A percentile compares a stretch with the other conserved stretches of the same genome.
Conservation (phyloP, 192 early-diverging fungal genomes). For the Backusella psychrophila region DNA sequence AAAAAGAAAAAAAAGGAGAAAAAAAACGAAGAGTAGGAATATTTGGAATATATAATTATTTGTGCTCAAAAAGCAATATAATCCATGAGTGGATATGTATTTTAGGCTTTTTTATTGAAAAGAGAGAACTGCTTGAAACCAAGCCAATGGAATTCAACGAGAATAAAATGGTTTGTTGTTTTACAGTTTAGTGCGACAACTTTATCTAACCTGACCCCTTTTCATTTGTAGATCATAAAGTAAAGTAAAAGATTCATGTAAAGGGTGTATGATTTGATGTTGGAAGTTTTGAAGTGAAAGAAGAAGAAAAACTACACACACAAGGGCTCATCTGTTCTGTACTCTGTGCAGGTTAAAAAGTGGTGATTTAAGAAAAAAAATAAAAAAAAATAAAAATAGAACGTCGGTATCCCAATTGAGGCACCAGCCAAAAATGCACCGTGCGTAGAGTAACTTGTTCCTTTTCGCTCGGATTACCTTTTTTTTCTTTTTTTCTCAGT, state of each 20-base stretch:
- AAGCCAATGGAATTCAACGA: constrained; percentile 7
- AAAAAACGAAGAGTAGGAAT: neutral
- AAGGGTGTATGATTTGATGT: neutral
- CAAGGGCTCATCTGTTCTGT: neutral
- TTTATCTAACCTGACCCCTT: constrained; percentile 15
- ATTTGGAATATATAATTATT: constrained; percentile 8
- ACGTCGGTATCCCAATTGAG: neutral
- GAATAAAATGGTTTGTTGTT: constrained; percentile 6
- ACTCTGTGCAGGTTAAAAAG: constrained; percentile 4
- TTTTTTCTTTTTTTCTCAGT: neutral
- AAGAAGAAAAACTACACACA: neutral
- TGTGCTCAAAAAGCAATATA: constrained; percentile 12
- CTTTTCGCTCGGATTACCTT: neutral
- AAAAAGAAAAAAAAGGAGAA: neutral
- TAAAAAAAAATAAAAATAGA: constrained; percentile 13
- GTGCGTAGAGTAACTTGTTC: neutral
- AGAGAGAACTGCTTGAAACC: constrained; percentile 4
- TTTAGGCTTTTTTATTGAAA: constrained; percentile 5
- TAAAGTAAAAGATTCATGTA: neutral
- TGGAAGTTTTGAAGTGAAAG: neutral
- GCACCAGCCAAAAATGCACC: constrained; percentile 2
- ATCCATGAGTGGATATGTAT: constrained; percentile 8
- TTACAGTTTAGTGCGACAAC: constrained; percentile 18
- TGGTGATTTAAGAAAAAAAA: constrained; percentile 5
- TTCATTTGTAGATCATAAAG: neutral